Conservation (phyloP, 495 filamentous ascomycete genomes). For the Penicillium maclennaniae region DNA sequence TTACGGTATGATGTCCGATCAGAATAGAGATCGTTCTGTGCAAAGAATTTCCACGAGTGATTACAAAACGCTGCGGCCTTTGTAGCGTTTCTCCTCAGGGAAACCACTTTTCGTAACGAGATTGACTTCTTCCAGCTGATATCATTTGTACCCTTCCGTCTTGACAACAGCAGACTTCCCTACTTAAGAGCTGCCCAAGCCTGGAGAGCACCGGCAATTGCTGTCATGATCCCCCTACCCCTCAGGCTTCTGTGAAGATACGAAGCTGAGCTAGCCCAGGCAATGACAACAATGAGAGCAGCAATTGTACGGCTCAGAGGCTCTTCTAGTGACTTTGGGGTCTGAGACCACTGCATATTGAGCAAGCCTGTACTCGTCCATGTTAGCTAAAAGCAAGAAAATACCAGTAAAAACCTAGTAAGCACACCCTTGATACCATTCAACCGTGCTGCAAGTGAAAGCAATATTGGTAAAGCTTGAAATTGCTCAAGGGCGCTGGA, state of each 20-base stretch:
- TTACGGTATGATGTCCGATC: too few species aligned
- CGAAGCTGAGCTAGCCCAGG: slow-evolving; percentile 27
- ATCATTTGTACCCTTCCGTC: too few species aligned
- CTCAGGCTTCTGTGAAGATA: slow-evolving; percentile 22
- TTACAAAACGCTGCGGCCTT: too few species aligned
- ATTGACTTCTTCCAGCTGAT: too few species aligned
- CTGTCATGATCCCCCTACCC: slow-evolving; percentile 14
- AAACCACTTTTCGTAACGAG: too few species aligned
- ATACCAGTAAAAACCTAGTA: slow-evolving; percentile 28
- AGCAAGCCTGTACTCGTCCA: slow-evolving; percentile 14
- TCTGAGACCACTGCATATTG: slow-evolving; percentile 27
- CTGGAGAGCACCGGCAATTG: slow-evolving; percentile 22
- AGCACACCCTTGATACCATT: slow-evolving; percentile 33
- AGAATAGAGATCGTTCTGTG: too few species aligned
- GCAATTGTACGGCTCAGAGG: slow-evolving; percentile 27
- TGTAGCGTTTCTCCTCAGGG: too few species aligned
- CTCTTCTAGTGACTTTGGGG: slow-evolving; percentile 18
- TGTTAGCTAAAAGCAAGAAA: not conserved
- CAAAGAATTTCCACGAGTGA: too few species aligned
- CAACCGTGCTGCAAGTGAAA: slow-evolving; percentile 25
- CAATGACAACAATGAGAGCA: slow-evolving; percentile 16
- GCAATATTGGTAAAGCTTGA: slow-evolving; percentile 22
- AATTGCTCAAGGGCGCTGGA: slow-evolving; percentile 15
- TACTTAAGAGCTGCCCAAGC: slow-evolving; percentile 20
- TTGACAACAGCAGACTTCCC: too few species aligned